A percentile compares a stretch with the other conserved stretches of the same genome.
Evolutionary conservation across 768 basidiomycete species (phyloP).

Genomic region (Suillus discolor): DNA sequence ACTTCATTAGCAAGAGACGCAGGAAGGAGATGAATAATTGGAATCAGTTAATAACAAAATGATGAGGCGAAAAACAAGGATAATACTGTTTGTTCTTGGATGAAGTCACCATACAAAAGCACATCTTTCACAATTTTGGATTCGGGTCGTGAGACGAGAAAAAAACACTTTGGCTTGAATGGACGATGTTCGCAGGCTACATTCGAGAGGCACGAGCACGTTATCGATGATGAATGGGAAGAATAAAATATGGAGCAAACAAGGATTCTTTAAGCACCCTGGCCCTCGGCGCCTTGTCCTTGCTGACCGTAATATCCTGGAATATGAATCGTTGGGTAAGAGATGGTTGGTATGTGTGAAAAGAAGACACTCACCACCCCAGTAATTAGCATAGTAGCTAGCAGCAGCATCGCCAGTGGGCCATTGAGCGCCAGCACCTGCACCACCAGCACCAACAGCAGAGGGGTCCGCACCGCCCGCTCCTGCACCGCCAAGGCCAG

Average conservation of each 20-base stretch:
- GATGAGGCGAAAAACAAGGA: conserved; percentile 28
- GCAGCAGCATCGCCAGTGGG: conserved; percentile 70
- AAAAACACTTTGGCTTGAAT: conserved; percentile 22
- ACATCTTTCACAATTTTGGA: conserved; percentile 33
- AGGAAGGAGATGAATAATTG: conserved; percentile 8
- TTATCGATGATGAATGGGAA: conserved; percentile 22
- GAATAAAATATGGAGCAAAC: conserved; percentile 29
- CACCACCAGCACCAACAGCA: conserved; percentile 48
- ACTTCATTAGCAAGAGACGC: conserved; percentile 20
- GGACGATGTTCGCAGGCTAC: conserved; percentile 33
- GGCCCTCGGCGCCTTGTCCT: conserved; percentile 58
- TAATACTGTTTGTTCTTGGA: conserved; percentile 31
- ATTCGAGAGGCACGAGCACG: conserved; percentile 29
- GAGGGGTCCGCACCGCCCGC: conserved; percentile 58
- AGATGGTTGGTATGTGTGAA: neutral
- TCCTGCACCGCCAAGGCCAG: conserved; percentile 56
- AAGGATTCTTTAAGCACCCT: conserved; percentile 33
- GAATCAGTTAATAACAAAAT: conserved; percentile 23
- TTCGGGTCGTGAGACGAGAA: conserved; percentile 31
- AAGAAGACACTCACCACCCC: conserved; percentile 64
- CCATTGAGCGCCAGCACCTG: conserved; percentile 77
- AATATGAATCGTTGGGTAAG: conserved; percentile 18
- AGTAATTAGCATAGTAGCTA: conserved; percentile 80
- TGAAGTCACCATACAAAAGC: conserved; percentile 35
- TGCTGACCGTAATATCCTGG: conserved; percentile 85